Evolutionary conservation across 179 eudicot genomes (phyloP).

Genomic region (Silene coronaria): DNA sequence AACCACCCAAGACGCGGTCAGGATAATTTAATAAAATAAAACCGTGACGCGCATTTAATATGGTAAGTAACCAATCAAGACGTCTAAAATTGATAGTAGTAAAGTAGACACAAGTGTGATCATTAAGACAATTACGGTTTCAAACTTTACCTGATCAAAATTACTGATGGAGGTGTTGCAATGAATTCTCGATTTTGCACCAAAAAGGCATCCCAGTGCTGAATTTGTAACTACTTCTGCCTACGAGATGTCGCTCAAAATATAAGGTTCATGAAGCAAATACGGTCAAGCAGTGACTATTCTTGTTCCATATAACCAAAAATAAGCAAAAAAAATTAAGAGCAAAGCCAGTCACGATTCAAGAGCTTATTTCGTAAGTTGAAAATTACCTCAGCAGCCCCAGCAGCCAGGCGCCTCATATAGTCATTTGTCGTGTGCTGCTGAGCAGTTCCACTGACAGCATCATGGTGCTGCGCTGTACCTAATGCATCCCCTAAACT

Average conservation of each 20-base stretch:
- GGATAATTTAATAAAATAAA: no score
- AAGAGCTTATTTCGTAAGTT: conserved; percentile 5
- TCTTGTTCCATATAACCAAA: background rate
- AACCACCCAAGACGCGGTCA: background rate
- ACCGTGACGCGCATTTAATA: no score
- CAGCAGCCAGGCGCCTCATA: conserved; percentile 65
- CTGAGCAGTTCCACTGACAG: conserved; percentile 76
- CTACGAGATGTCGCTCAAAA: conserved; percentile 30
- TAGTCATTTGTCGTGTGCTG: conserved; percentile 82
- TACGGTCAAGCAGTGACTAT: background rate
- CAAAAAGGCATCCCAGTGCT: conserved; percentile 56
- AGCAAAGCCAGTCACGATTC: background rate
- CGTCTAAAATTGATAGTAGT: no score
- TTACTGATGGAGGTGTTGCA: conserved; percentile 34
- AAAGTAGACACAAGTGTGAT: background rate
- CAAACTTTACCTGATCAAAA: conserved; percentile 51
- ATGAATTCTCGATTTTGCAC: conserved; percentile 28
- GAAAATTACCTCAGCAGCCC: conserved; percentile 61
- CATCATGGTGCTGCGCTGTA: conserved; percentile 89
- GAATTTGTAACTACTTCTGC: conserved; percentile 59
- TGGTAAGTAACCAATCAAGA: no score
- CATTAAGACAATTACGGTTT: background rate
- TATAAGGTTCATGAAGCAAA: background rate
- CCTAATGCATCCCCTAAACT: conserved; percentile 83
- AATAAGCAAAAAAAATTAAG: background rate